Evolutionary conservation across 176 grass and related monocot species (phyloP).

Genomic region (Raddia guianensis): DNA sequence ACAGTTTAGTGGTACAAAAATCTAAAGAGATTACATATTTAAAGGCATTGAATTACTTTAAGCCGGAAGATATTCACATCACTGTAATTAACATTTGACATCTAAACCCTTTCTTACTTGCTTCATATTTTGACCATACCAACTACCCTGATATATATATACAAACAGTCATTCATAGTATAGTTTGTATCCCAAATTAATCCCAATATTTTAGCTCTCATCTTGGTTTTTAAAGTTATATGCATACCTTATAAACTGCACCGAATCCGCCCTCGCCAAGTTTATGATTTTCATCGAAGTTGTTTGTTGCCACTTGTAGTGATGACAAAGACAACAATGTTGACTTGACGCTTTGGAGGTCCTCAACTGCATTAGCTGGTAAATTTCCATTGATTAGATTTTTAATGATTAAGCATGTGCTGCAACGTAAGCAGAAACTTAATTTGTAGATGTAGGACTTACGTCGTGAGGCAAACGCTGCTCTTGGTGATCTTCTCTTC

Average conservation of each 20-base stretch:
- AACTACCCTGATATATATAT: neutral
- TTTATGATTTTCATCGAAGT: slow-evolving; percentile 38
- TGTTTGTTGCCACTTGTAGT: slow-evolving; percentile 36
- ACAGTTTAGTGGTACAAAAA: too few relatives aligned
- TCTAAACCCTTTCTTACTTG: neutral
- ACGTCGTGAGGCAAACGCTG: neutral
- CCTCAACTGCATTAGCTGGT: slow-evolving; percentile 12
- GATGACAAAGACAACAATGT: slow-evolving; percentile 31
- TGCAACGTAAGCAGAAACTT: neutral
- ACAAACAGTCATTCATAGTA: neutral
- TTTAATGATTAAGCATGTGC: neutral
- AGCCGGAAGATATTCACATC: neutral
- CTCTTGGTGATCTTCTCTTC: slow-evolving; percentile 2
- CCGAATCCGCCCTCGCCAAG: slow-evolving; percentile 46
- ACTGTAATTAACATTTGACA: too few relatives aligned
- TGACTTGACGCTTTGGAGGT: slow-evolving; percentile 40
- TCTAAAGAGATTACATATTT: too few relatives aligned
- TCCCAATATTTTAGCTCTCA: too few relatives aligned
- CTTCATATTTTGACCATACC: neutral
- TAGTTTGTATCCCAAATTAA: neutral
- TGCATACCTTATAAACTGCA: slow-evolving; percentile 43
- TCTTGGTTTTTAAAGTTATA: neutral
- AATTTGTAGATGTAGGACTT: neutral
- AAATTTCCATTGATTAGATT: neutral
- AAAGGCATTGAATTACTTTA: neutral